Conservation (phyloP, 139 green algal species). For the Haematococcus lacustris region DNA sequence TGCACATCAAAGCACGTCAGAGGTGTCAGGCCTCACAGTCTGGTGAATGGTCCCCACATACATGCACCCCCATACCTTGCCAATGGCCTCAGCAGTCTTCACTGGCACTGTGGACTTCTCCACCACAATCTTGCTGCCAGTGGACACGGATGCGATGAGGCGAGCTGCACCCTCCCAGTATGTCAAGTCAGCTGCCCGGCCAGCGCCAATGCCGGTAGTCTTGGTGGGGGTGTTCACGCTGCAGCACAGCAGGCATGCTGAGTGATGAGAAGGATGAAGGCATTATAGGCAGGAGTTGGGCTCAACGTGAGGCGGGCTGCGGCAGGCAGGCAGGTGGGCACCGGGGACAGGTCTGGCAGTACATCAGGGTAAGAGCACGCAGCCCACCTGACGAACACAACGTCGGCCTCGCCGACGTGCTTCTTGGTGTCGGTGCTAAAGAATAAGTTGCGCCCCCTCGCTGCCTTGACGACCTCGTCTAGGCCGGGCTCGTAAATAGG, state of each 20-base stretch:
- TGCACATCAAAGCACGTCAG: too few species aligned
- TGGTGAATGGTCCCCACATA: too few species aligned
- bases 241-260: slow-evolving; percentile 2
- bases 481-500: slow-evolving; percentile 99
- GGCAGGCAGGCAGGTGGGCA: too few species aligned
- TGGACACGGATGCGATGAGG: slow-evolving; percentile 83
- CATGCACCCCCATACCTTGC: too few species aligned
- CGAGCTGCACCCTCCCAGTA: slow-evolving; percentile 98
- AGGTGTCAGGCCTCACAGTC: too few species aligned
- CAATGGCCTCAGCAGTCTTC: slow-evolving; percentile 98
- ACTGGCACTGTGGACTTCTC: slow-evolving; percentile 99
- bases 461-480: slow-evolving; percentile 80
- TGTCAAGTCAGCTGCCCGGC: slow-evolving; percentile 94
- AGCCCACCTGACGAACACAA: slow-evolving; percentile 92
- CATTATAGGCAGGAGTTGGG: too few species aligned
- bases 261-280: too few species aligned
- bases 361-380: too few species aligned
- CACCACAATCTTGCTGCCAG: slow-evolving; percentile 91
- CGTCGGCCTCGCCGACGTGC: slow-evolving; percentile 88
- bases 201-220: slow-evolving; percentile 89
- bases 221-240: slow-evolving; percentile 99
- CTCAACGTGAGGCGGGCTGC: too few species aligned
- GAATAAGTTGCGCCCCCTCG: slow-evolving; percentile 88
- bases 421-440: slow-evolving; percentile 93
- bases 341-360: too few species aligned